These are phyloP conservation scores for Blastobotrys apis DNA, from an alignment of 1,139 yeast species.

Conservation along the genomic window DNA sequence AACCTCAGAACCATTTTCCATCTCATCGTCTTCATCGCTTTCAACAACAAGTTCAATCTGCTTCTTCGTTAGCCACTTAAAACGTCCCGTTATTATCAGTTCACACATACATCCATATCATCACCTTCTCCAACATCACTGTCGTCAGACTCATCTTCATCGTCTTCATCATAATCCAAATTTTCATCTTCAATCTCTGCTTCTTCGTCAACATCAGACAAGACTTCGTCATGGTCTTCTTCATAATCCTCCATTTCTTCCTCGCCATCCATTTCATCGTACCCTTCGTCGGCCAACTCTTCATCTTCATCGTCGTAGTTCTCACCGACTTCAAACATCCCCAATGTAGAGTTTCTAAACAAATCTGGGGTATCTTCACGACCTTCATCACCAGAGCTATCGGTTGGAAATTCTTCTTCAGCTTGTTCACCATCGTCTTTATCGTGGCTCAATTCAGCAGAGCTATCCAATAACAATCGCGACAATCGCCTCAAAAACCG, in stretches of 20 bases:
- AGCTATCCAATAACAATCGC: slow-evolving; percentile 36
- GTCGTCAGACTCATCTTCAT: slow-evolving; percentile 28
- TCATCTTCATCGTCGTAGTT: slow-evolving; percentile 60
- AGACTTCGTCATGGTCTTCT: slow-evolving; percentile 31
- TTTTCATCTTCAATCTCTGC: slow-evolving; percentile 31
- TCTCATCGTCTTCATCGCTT: slow-evolving; percentile 40
- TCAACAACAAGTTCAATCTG: slow-evolving; percentile 27
- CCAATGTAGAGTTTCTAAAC: slow-evolving; percentile 81
- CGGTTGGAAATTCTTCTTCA: slow-evolving; percentile 24
- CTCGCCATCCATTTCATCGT: slow-evolving; percentile 30
- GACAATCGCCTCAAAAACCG: slow-evolving; percentile 63
- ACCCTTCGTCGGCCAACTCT: slow-evolving; percentile 41
- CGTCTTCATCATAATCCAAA: slow-evolving; percentile 28
- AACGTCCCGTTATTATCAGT: not conserved
- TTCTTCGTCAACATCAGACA: slow-evolving; percentile 35
- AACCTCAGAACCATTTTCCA: slow-evolving; percentile 35
- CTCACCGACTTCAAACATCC: slow-evolving; percentile 87
- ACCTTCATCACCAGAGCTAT: slow-evolving; percentile 46
- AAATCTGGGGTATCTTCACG: slow-evolving; percentile 79
- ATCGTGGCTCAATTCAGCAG: slow-evolving; percentile 52
- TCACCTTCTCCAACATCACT: slow-evolving; percentile 30
- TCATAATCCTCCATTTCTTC: slow-evolving; percentile 32
- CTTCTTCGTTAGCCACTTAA: slow-evolving; percentile 6
- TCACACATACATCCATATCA: slow-evolving; percentile 28
- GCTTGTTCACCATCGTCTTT: slow-evolving; percentile 42